These are phyloP conservation scores for Elsinoe ampelina DNA, from an alignment of 2,329 filamentous ascomycete species.

Conservation along the genomic window DNA sequence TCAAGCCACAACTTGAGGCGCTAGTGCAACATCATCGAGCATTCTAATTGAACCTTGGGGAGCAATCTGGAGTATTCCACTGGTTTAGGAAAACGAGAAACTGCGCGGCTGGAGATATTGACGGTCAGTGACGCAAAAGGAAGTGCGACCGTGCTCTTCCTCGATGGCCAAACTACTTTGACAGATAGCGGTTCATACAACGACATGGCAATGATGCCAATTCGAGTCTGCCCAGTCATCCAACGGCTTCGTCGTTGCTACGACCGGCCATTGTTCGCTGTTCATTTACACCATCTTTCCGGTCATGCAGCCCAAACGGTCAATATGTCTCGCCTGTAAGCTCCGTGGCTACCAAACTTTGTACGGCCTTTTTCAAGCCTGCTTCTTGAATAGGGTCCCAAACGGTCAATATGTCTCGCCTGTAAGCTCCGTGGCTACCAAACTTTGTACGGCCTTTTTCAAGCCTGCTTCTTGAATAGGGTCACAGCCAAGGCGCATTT, in stretches of 20 bases:
- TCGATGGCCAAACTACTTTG: not conserved
- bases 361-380: not conserved
- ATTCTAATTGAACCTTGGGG: too few species aligned
- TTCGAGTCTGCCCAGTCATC: not conserved
- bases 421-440: not conserved
- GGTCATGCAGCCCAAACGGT: not conserved
- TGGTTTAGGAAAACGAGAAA: not conserved
- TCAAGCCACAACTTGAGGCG: too few species aligned
- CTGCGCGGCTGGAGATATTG: not conserved
- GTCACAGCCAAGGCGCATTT: not conserved
- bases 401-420: slow-evolving; percentile 6
- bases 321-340: not conserved
- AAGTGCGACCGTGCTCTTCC: not conserved
- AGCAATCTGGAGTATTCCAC: too few species aligned
- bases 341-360: not conserved
- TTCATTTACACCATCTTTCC: not conserved
- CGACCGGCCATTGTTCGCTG: not conserved
- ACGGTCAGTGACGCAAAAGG: not conserved
- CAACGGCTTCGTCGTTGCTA: not conserved
- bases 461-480: not conserved
- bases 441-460: not conserved
- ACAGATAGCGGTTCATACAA: not conserved
- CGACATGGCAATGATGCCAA: not conserved
- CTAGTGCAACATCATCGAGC: too few species aligned
- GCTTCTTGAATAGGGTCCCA: not conserved